These are phyloP conservation scores for Colletotrichum eremochloae DNA, from an alignment of 2,329 filamentous ascomycete genomes.

Conservation along the genomic window DNA sequence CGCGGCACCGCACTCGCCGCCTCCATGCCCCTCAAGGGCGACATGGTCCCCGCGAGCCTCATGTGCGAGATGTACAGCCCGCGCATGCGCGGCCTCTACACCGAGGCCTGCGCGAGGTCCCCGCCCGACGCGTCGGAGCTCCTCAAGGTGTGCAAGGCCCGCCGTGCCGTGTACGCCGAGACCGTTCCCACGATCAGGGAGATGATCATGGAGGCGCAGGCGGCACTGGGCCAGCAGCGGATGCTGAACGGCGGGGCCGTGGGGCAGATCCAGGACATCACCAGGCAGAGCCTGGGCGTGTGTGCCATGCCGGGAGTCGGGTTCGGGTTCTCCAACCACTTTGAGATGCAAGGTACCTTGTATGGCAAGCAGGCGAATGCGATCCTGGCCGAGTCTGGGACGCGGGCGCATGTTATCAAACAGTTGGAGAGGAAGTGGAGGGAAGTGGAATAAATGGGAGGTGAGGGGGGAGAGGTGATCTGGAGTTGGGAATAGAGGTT, in stretches of 20 bases:
- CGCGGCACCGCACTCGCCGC: slow-evolving; percentile 47
- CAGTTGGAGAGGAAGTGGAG: slow-evolving; percentile 53
- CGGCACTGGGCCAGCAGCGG: slow-evolving; percentile 46
- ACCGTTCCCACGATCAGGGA: slow-evolving; percentile 49
- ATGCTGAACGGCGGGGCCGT: slow-evolving; percentile 47
- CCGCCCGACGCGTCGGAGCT: slow-evolving; percentile 46
- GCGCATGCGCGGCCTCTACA: slow-evolving; percentile 53
- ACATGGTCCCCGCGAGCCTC: slow-evolving; percentile 37
- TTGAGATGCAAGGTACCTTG: slow-evolving; percentile 48
- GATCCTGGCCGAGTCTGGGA: slow-evolving; percentile 37
- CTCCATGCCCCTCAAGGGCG: slow-evolving; percentile 48
- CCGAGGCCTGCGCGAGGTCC: slow-evolving; percentile 46
- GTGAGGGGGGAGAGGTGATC: background rate
- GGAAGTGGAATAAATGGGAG: slow-evolving; percentile 49
- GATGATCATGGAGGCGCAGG: slow-evolving; percentile 47
- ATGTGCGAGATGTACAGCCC: slow-evolving; percentile 56
- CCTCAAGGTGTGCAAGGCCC: slow-evolving; percentile 46
- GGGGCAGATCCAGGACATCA: slow-evolving; percentile 44
- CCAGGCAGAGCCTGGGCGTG: slow-evolving; percentile 7
- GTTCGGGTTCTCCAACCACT: slow-evolving; percentile 50
- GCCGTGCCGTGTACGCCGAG: slow-evolving; percentile 50
- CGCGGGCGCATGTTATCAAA: slow-evolving; percentile 43
- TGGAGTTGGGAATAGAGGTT: background rate
- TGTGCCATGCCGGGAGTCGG: slow-evolving; percentile 41
- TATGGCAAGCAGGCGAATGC: slow-evolving; percentile 50